phyloP scores from a whole-genome alignment of 2,329 filamentous ascomycete species.

The Colletotrichum scovillei region DNA sequence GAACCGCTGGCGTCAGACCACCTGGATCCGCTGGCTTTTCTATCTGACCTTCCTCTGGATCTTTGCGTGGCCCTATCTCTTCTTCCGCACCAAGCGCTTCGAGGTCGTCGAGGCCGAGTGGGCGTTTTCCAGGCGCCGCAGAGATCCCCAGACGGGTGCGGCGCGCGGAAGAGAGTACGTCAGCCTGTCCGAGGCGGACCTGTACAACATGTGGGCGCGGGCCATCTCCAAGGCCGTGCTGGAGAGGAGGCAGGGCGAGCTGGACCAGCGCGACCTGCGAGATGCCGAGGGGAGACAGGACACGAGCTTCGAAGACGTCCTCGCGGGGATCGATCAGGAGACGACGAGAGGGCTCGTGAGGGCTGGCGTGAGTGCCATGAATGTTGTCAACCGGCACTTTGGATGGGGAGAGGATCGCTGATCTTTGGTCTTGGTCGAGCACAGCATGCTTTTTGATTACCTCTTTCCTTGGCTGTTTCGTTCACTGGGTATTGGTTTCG shows the following conservation, averaged over 20 bases:
- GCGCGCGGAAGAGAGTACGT: conserved; percentile 56
- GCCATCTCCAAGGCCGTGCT: conserved; percentile 70
- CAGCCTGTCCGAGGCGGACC: conserved; percentile 66
- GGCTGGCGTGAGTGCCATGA: conserved; percentile 63
- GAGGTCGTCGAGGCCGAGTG: conserved; percentile 72
- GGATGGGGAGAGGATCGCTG: conserved; percentile 59
- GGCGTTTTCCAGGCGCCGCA: conserved; percentile 57
- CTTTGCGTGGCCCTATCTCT: conserved; percentile 77
- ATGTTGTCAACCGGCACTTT: conserved; percentile 62
- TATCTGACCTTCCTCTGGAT: conserved; percentile 76
- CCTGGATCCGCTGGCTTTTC: conserved; percentile 74
- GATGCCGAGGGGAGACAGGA: conserved; percentile 52
- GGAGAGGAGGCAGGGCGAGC: conserved; percentile 63
- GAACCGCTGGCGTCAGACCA: conserved; percentile 73
- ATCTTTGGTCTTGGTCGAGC: not conserved
- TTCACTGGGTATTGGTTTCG: not conserved
- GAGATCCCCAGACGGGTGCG: conserved; percentile 24
- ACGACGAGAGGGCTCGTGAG: conserved; percentile 57
- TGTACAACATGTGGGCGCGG: conserved; percentile 72
- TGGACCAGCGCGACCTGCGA: conserved; percentile 68
- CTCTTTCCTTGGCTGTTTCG: not conserved
- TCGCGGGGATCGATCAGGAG: conserved; percentile 48
- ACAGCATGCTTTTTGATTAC: not conserved
- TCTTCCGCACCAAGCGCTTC: conserved; percentile 75
- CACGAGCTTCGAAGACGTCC: conserved; percentile 42